Conservation (phyloP, 805 yeast species). For the Saccharomycopsis selenospora region DNA sequence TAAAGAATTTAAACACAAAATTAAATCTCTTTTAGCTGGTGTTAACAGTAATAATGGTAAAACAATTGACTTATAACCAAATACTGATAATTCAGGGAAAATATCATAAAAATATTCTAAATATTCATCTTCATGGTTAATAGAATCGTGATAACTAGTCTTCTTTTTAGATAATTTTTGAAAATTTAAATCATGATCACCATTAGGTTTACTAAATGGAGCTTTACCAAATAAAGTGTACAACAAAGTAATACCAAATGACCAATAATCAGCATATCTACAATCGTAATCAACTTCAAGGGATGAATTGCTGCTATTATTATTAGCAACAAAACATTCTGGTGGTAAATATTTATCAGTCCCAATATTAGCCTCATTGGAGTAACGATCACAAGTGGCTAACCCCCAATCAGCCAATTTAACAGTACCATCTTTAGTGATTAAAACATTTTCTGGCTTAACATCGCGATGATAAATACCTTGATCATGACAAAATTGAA, state of each 20-base stretch:
- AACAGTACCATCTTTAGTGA: conserved; percentile 43
- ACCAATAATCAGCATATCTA: conserved; percentile 78
- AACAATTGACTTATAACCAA: conserved; percentile 56
- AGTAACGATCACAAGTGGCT: conserved; percentile 35
- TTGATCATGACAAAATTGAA: conserved; percentile 46
- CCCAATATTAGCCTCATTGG: conserved; percentile 44
- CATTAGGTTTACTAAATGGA: conserved; percentile 71
- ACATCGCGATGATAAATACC: conserved; percentile 66
- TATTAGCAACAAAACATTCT: conserved; percentile 56
- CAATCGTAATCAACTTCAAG: conserved; percentile 46
- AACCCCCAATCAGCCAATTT: conserved; percentile 75
- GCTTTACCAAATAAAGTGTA: conserved; percentile 76
- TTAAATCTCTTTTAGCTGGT: conserved; percentile 47
- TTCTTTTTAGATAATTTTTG: conserved; percentile 30
- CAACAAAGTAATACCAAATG: conserved; percentile 72
- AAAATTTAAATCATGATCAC: conserved; percentile 58
- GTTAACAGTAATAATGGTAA: conserved; percentile 61
- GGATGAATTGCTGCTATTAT: conserved; percentile 7
- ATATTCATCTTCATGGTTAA: conserved; percentile 26
- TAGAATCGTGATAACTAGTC: too few species aligned
- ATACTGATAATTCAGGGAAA: conserved; percentile 66
- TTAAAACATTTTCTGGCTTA: conserved; percentile 64
- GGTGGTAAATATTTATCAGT: conserved; percentile 93
- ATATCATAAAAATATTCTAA: conserved; percentile 68
- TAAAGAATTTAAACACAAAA: conserved; percentile 42